Conservation (phyloP, 2,329 filamentous ascomycete species). For the Sordariomycetes sp. region DNA sequence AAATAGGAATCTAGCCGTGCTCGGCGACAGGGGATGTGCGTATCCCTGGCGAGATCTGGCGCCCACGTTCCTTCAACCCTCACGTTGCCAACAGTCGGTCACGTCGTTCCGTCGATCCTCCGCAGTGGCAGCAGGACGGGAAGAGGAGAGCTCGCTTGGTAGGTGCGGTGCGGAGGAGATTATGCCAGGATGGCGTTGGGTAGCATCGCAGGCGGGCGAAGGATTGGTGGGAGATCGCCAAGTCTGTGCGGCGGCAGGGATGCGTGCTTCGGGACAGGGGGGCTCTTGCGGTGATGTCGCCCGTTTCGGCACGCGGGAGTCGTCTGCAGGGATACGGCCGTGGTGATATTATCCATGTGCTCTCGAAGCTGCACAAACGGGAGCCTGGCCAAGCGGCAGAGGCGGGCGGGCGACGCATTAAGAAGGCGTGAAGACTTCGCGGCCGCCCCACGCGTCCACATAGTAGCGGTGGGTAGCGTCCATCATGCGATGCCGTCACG, state of each 20-base stretch:
- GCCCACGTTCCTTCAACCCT: too few relatives aligned
- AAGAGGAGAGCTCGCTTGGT: background rate
- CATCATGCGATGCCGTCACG: background rate
- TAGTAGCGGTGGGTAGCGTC: background rate
- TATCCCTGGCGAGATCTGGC: too few relatives aligned
- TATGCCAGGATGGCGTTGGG: background rate
- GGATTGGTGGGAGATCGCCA: background rate
- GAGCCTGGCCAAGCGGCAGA: background rate
- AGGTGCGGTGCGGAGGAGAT: background rate
- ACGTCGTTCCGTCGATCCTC: background rate
- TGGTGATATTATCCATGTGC: background rate
- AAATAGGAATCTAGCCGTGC: background rate
- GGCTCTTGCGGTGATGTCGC: background rate
- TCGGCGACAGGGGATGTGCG: background rate
- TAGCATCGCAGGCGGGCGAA: background rate
- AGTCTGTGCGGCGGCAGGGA: background rate
- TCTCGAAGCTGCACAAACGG: background rate
- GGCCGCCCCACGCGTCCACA: background rate
- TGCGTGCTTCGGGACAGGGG: background rate
- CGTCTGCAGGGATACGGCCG: too few relatives aligned
- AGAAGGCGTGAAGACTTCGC: background rate
- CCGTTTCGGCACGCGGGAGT: too few relatives aligned
- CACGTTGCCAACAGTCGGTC: background rate
- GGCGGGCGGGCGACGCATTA: background rate
- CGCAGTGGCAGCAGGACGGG: background rate